phyloP scores from a whole-genome alignment of 2,329 filamentous ascomycete species.

The Elsinoe australis region DNA sequence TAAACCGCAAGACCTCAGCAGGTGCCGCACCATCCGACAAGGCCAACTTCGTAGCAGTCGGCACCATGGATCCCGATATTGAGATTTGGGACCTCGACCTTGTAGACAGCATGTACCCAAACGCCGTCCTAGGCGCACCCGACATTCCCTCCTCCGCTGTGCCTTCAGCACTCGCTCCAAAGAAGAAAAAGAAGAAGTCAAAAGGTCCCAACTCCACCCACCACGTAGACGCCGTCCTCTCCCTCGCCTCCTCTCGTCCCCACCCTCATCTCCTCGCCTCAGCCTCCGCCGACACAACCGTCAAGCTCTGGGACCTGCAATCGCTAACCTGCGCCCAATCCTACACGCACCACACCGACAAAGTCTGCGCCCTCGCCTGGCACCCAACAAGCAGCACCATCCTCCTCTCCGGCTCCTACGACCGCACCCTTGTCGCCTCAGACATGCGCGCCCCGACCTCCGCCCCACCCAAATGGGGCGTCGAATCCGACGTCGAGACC shows the following conservation, averaged over 20 bases:
- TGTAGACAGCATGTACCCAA: constrained; percentile 96
- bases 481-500: constrained; percentile 91
- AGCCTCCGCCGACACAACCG: constrained; percentile 89
- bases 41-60: constrained; percentile 90
- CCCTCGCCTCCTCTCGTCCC: constrained; percentile 83
- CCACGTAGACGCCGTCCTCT: constrained; percentile 88
- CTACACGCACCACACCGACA: constrained; percentile 92
- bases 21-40: constrained; percentile 32
- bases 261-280: constrained; percentile 93
- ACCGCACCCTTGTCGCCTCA: constrained; percentile 85
- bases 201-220: constrained; percentile 84
- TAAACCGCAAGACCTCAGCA: constrained; percentile 52
- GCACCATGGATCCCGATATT: constrained; percentile 96
- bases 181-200: constrained; percentile 86
- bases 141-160: constrained; percentile 33
- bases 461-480: constrained; percentile 80
- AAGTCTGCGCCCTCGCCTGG: constrained; percentile 95
- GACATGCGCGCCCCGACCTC: constrained; percentile 86
- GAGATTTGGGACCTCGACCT: constrained; percentile 97
- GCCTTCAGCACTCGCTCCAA: constrained; percentile 36
- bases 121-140: constrained; percentile 82
- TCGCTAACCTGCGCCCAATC: constrained; percentile 90
- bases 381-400: constrained; percentile 79
- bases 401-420: constrained; percentile 87
- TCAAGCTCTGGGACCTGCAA: constrained; percentile 96